These are phyloP conservation scores for Naganishia onofrii DNA, from an alignment of 768 basidiomycete genomes.

Conservation along the genomic window DNA sequence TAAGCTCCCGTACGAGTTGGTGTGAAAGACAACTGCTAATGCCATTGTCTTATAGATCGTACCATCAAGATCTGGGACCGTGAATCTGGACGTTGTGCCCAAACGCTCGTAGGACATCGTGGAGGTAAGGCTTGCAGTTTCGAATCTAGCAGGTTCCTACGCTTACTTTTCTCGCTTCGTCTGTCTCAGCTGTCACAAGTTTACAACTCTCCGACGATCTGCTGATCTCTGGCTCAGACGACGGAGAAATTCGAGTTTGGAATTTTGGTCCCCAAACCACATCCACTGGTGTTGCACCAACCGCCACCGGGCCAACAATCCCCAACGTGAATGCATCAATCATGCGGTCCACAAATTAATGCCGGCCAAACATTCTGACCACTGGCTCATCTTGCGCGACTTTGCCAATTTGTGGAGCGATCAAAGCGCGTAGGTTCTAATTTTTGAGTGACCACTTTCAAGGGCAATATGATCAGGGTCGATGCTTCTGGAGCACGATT, in stretches of 20 bases:
- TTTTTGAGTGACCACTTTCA: no score
- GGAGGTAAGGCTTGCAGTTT: conserved; percentile 53
- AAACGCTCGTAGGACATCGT: conserved; percentile 88
- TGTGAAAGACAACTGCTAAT: conserved; percentile 21
- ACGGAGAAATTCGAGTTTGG: conserved; percentile 84
- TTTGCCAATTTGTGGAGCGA: background rate
- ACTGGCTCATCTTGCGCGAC: background rate
- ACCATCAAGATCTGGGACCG: conserved; percentile 79
- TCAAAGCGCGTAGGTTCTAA: no score
- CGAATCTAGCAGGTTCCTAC: background rate
- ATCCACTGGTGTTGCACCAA: background rate
- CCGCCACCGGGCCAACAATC: background rate
- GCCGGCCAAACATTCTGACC: background rate
- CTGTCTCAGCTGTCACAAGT: conserved; percentile 70
- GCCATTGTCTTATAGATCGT: conserved; percentile 31
- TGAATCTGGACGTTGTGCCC: conserved; percentile 78
- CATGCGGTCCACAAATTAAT: background rate
- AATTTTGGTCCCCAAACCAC: conserved; percentile 52
- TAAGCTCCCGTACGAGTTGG: conserved; percentile 51
- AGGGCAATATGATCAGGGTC: no score
- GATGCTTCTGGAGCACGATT: no score
- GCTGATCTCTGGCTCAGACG: conserved; percentile 93
- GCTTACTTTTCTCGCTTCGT: background rate
- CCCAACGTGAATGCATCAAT: background rate
- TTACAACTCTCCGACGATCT: conserved; percentile 88